Conservation (phyloP, 768 basidiomycete species). For the Galerina sulciceps region DNA sequence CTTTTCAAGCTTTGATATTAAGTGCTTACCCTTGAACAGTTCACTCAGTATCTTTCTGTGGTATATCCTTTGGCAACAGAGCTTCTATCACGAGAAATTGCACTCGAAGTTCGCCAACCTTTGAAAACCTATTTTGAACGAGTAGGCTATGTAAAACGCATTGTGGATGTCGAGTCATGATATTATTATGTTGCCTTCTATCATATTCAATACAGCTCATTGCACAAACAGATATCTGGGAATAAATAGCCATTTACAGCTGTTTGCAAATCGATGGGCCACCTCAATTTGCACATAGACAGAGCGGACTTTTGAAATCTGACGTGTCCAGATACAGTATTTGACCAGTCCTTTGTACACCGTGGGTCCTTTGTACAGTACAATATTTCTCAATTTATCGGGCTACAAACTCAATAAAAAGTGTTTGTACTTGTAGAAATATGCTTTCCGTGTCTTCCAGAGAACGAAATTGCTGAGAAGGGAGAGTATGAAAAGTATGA, state of each 20-base stretch:
- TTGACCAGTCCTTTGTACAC: too few relatives aligned
- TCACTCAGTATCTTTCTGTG: conserved; percentile 83
- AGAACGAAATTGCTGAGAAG: too few relatives aligned
- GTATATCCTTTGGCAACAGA: conserved; percentile 92
- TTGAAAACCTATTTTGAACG: conserved; percentile 81
- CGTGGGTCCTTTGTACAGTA: too few relatives aligned
- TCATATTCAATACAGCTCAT: conserved; percentile 13
- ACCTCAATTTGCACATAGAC: too few relatives aligned
- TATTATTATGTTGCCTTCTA: conserved; percentile 8
- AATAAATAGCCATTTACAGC: conserved; percentile 39
- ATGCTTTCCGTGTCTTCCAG: too few relatives aligned
- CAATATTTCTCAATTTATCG: too few relatives aligned
- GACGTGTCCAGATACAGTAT: too few relatives aligned
- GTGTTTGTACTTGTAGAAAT: too few relatives aligned
- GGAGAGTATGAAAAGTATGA: too few relatives aligned
- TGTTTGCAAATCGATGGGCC: too few relatives aligned
- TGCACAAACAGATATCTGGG: conserved; percentile 23
- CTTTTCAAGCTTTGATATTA: neutral
- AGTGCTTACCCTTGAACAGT: conserved; percentile 50
- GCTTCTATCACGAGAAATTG: conserved; percentile 79
- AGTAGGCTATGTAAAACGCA: conserved; percentile 75
- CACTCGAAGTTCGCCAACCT: conserved; percentile 80
- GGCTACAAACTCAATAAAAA: too few relatives aligned
- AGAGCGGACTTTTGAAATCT: too few relatives aligned
- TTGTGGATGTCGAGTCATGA: conserved; percentile 63